These are phyloP conservation scores for Sporothrix inflata DNA, from an alignment of 2,329 filamentous ascomycete species.

Conservation along the genomic window DNA sequence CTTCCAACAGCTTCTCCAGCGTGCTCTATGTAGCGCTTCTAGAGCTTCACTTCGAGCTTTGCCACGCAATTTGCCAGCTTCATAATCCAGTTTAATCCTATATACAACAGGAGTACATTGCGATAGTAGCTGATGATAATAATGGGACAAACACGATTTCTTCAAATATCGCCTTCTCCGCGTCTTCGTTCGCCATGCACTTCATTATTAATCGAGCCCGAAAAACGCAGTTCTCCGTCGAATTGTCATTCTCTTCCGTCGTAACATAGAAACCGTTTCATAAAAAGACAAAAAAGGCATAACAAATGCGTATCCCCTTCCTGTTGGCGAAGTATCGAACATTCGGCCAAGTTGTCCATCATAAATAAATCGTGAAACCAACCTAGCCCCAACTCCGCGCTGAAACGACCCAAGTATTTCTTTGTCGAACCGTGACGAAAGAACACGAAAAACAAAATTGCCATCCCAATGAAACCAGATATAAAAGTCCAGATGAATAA, in stretches of 20 bases:
- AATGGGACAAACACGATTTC: conserved; percentile 14
- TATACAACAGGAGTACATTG: background rate
- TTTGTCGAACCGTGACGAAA: conserved; percentile 30
- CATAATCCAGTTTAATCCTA: background rate
- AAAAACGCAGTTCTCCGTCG: conserved; percentile 24
- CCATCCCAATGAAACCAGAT: conserved; percentile 32
- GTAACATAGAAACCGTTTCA: conserved; percentile 24
- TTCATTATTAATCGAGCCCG: conserved; percentile 9
- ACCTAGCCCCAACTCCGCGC: conserved; percentile 56
- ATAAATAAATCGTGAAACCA: conserved; percentile 27
- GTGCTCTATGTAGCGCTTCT: too few species aligned
- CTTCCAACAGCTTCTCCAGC: background rate
- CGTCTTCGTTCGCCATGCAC: background rate
- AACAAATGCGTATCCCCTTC: conserved; percentile 2
- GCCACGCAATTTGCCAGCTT: background rate
- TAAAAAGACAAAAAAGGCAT: conserved; percentile 13
- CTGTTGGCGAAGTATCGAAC: conserved; percentile 25
- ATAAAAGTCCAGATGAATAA: conserved; percentile 23
- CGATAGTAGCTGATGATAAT: background rate
- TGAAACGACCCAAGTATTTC: conserved; percentile 44
- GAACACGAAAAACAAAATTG: conserved; percentile 29
- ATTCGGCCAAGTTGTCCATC: conserved; percentile 29
- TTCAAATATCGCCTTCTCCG: conserved; percentile 1
- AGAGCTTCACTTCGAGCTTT: background rate
- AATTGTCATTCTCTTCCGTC: conserved; percentile 24